phyloP scores from a whole-genome alignment of 345 rosid species.

The Hibiscus mutabilis region DNA sequence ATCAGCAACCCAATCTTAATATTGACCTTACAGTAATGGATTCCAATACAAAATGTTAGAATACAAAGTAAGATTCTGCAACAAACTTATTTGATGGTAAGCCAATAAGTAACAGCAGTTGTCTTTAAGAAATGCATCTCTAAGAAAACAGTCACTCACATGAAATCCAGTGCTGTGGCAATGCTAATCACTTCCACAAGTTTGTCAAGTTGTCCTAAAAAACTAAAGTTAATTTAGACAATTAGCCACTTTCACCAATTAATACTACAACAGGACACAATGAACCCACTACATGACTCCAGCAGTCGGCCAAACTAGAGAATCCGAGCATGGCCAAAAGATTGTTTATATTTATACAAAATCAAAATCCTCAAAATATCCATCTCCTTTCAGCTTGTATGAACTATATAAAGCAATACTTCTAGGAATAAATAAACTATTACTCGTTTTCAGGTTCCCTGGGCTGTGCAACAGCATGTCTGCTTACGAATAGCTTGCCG shows the following conservation, averaged over 20 bases:
- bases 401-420: background rate
- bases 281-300: background rate
- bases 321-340: too few species aligned
- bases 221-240: background rate
- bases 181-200: too few species aligned
- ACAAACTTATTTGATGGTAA: too few species aligned
- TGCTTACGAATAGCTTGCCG: constrained; percentile 67
- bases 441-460: constrained; percentile 12
- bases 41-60: background rate
- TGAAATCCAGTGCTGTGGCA: too few species aligned
- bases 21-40: background rate
- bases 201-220: background rate
- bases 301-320: too few species aligned
- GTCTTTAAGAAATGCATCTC: too few species aligned
- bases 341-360: background rate
- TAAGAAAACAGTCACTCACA: too few species aligned
- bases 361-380: background rate
- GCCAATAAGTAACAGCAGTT: too few species aligned
- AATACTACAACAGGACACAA: background rate
- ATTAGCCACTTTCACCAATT: background rate
- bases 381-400: background rate
- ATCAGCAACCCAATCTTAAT: background rate
- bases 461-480: constrained; percentile 32
- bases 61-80: too few species aligned
- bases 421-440: background rate